Evolutionary conservation across 1,284 basidiomycete species (phyloP), one percentile per base, ranked within the genome.

Genomic region (Ustilago loliicola): DNA sequence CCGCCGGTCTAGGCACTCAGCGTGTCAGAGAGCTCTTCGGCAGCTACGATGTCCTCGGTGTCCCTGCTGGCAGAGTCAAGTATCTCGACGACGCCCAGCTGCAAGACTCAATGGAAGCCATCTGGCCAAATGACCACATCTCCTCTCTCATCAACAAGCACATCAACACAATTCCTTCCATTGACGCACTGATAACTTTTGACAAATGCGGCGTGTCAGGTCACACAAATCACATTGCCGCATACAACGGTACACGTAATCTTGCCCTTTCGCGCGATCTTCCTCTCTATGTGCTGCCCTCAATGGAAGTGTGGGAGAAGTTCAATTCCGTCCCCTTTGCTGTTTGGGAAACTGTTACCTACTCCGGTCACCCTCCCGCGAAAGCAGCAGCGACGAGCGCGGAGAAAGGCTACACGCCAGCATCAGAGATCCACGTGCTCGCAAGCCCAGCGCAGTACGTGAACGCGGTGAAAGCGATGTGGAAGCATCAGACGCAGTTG

Each of bases 181-280:
- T 78, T 62, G 79, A 78, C 15, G 67, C 73, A 93, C 91, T 99
- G 62, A 88, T 99, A 65, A 98, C 96, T 0, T 99, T 99, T 82
- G 96, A 99, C 87, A 75, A 87, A 0, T 77, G 85, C 3, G 96
- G 97, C 1, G 89, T 99, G 5, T 95, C 95, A 9, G 89, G 88
- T 0, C 96, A 99, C 84, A 92, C 93, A 0, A 99, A 99, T 86
- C 96, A 99, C 87, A 89, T 89, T 64, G 92, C 94, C 0, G 88
- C 96, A 23, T 90, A 90, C n/a, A 77, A 77, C 15, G 74, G 65
- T 11, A 68, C 74, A 2, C 62, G 59, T 1, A 51, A 63, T 25
- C 21, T 66, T 7, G 61, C 69, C 11, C 80, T 86, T 50, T 92
- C 77, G 1, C 61, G 58, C 48, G 54, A 61, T 17, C 38, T 74